Evolutionary conservation across 306 rosid species (phyloP).

Genomic region (Cucurbita ficifolia): DNA sequence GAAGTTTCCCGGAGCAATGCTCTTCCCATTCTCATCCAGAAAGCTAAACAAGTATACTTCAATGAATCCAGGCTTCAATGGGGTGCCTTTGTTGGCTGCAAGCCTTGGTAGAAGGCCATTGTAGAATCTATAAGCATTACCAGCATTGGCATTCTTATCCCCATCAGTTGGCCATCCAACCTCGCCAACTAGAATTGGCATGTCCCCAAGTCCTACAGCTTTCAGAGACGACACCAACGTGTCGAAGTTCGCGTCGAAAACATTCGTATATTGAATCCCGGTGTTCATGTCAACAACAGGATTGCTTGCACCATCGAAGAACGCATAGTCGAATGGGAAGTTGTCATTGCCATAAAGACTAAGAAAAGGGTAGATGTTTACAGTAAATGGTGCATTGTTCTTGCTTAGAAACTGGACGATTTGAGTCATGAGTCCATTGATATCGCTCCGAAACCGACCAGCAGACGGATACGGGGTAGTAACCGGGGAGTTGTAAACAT

Average conservation of each 20-base stretch:
- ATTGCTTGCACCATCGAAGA: constrained; percentile 61
- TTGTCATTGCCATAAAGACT: constrained; percentile 75
- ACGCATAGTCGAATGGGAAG: constrained; percentile 83
- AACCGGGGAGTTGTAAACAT: constrained; percentile 62
- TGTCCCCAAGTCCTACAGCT: constrained; percentile 45
- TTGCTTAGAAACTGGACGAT: constrained; percentile 56
- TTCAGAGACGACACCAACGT: constrained; percentile 75
- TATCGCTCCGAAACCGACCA: constrained; percentile 67
- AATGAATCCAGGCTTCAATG: constrained; percentile 53
- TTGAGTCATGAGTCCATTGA: constrained; percentile 58
- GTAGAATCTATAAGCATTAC: constrained; percentile 67
- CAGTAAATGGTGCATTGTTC: constrained; percentile 73
- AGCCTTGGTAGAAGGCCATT: constrained; percentile 67
- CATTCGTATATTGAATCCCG: constrained; percentile 61
- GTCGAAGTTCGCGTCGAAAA: constrained; percentile 87
- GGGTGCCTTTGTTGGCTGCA: constrained; percentile 67
- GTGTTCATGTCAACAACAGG: constrained; percentile 42
- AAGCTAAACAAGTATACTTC: constrained; percentile 85
- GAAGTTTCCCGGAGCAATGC: constrained; percentile 73
- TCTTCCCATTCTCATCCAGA: constrained; percentile 76
- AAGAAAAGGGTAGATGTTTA: constrained; percentile 89
- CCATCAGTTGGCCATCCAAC: constrained; percentile 99
- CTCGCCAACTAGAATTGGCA: constrained; percentile 77
- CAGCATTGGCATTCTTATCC: constrained; percentile 70
- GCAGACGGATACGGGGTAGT: constrained; percentile 58